Base-by-base conservation (phyloP, 1,139 yeast genomes). In the Blastobotrys serpentis region DNA sequence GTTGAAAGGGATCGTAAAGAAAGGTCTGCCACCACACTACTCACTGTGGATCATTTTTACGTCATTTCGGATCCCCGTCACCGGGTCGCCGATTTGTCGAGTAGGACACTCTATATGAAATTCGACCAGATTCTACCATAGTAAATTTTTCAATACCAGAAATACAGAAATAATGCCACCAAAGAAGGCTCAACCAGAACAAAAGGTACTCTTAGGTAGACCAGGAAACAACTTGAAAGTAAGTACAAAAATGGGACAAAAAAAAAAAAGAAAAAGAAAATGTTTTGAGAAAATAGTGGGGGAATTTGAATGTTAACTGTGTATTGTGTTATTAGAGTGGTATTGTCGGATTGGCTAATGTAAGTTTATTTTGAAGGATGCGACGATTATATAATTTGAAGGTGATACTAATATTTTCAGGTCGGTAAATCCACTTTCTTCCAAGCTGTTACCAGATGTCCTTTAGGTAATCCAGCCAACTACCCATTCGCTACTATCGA, bases 401-500 rank as follows among this genome's bases (percentile, higher is more conserved):
- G n/a, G n/a, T 23, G 8, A 23, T 23, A 23, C 26, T 23, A 23
- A 23, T 10, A 6, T 6, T 10, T 10, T 6, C 26, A 29, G 32
- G 32, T 90, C 57, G 98, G 98, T 66, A 92, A 92, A 73, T 90
- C 98, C 0, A 79, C 84, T 6, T 78, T 79, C 55, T 79, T 79
- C 68, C 84, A 79, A 63, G 80, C 82, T 30, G 81, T 90, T 54
- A 89, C 98, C 29, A 78, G 79, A 73, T 89, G 89, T 65, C 95
- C 95, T 50, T 78, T 92, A 63, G 98, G 98, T 63, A 92, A 90
- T 47, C 98, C 98, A 53, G 98, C 98, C 56, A 92, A 92, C 72
- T 89, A 88, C 69, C 98, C 98, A 33, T 92, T 90, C 67, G 98
- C 98, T 51, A 92, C 98, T 53, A 92, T 92, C 71, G 98, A 92